Percentiles rank a stretch among this genome's conserved stretches.
Evolutionary conservation across 805 yeast genomes (phyloP).

Genomic region (Lipomyces anomalus): DNA sequence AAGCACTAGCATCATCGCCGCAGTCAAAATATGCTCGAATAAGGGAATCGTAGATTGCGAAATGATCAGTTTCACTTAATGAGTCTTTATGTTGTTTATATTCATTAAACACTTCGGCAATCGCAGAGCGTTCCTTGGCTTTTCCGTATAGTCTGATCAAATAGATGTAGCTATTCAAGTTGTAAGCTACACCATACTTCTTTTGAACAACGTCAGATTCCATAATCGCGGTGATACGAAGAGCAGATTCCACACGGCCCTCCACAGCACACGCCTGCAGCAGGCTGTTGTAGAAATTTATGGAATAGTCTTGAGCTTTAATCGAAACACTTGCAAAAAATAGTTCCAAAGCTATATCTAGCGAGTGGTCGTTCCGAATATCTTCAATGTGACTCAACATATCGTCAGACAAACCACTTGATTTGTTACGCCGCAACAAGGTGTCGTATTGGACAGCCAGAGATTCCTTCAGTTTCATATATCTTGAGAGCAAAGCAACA

Average conservation of each 20-base stretch:
- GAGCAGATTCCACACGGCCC: conserved; percentile 5
- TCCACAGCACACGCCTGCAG: conserved; percentile 19
- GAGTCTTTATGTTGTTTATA: conserved; percentile 17
- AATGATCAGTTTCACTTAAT: conserved; percentile 9
- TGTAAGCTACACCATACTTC: conserved; percentile 3
- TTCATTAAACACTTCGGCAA: conserved; percentile 22
- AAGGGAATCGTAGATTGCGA: conserved; percentile 27
- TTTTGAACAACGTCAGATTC: conserved; percentile 1
- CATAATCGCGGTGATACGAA: conserved; percentile 12
- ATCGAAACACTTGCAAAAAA: conserved; percentile 29
- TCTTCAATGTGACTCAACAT: neutral
- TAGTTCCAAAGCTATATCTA: conserved; percentile 30
- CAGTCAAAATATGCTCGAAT: conserved; percentile 28
- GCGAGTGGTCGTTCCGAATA: conserved; percentile 17
- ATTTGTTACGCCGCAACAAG: conserved; percentile 9
- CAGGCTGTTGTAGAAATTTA: conserved; percentile 23
- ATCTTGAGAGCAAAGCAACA: conserved; percentile 10
- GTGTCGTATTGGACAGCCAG: conserved; percentile 3
- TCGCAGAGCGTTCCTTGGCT: conserved; percentile 19
- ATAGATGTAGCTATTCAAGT: conserved; percentile 20
- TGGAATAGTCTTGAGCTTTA: conserved; percentile 21
- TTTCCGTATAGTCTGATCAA: conserved; percentile 26
- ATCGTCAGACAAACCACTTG: conserved; percentile 2
- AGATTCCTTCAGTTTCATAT: neutral
- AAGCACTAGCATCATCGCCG: conserved; percentile 26